A percentile compares a stretch with the other conserved stretches of the same genome.
Conservation (phyloP, 352 stramenopile genomes). For the Pythium chondricola region DNA sequence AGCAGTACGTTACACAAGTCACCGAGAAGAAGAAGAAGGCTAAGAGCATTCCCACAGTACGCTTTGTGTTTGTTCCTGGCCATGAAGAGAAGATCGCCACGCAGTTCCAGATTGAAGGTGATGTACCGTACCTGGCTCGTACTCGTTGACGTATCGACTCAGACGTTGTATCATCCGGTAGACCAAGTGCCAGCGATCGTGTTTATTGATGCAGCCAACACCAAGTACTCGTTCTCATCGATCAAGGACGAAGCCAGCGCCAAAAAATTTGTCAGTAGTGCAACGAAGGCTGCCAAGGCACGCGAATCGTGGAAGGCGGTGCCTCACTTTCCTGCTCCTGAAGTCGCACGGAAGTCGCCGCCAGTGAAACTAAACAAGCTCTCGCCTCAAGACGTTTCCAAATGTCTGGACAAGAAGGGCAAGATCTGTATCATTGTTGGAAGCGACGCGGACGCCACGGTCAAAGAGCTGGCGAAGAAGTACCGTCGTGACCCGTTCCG, state of each 20-base stretch:
- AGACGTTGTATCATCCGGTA: neutral
- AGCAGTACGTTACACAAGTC: constrained; percentile 40
- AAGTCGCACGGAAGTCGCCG: constrained; percentile 71
- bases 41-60: constrained; percentile 35
- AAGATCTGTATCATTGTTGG: constrained; percentile 73
- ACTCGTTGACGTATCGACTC: neutral
- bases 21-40: constrained; percentile 62
- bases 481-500: constrained; percentile 70
- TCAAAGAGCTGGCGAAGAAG: constrained; percentile 65
- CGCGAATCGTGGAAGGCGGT: constrained; percentile 29
- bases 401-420: constrained; percentile 38
- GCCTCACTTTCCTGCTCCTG: constrained; percentile 54
- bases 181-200: constrained; percentile 50
- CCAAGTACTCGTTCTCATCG: constrained; percentile 39
- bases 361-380: constrained; percentile 38
- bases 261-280: constrained; percentile 52
- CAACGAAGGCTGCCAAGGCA: constrained; percentile 25
- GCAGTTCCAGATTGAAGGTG: constrained; percentile 51
- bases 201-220: constrained; percentile 40
- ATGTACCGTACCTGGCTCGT: neutral
- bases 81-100: constrained; percentile 62
- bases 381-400: constrained; percentile 24
- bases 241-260: constrained; percentile 37
- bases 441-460: constrained; percentile 15
- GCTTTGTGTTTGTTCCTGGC: constrained; percentile 51